Evolutionary conservation across 2,329 filamentous ascomycete species (phyloP).

Genomic region (Venturia aucupariae): DNA sequence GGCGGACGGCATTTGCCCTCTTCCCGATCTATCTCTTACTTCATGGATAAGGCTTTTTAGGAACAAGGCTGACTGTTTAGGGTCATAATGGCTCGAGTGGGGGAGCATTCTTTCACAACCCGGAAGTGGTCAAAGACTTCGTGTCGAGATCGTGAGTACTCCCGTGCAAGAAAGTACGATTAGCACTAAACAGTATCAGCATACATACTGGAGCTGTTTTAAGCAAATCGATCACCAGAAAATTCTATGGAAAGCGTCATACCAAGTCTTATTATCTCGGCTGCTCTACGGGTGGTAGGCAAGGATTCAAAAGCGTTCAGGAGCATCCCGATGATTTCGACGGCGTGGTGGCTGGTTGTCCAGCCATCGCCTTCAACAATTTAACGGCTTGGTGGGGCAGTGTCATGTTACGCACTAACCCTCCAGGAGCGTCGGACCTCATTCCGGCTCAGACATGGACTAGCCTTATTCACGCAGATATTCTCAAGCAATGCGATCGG

Average conservation of each 20-base stretch:
- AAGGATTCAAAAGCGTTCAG: slow-evolving; percentile 25
- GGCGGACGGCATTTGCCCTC: too few relatives aligned
- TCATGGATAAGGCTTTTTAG: background rate
- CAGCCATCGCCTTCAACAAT: slow-evolving; percentile 32
- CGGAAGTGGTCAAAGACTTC: slow-evolving; percentile 30
- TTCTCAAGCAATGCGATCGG: slow-evolving; percentile 41
- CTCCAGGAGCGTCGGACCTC: slow-evolving; percentile 28
- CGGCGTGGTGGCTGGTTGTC: slow-evolving; percentile 24
- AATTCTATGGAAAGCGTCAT: slow-evolving; percentile 32
- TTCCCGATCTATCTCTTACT: background rate
- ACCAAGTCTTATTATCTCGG: slow-evolving; percentile 33
- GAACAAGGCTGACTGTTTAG: background rate
- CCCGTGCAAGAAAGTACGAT: background rate
- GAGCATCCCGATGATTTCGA: slow-evolving; percentile 29
- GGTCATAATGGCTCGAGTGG: slow-evolving; percentile 37
- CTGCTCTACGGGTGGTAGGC: slow-evolving; percentile 29
- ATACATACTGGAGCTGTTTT: slow-evolving; percentile 31
- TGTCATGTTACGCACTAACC: slow-evolving; percentile 34
- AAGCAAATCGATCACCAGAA: slow-evolving; percentile 32
- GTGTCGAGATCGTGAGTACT: slow-evolving; percentile 13
- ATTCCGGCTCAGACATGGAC: slow-evolving; percentile 32
- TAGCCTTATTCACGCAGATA: slow-evolving; percentile 31
- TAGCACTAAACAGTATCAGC: background rate
- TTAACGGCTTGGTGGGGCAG: slow-evolving; percentile 35
- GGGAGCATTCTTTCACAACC: slow-evolving; percentile 37